Conservation (phyloP, 495 filamentous ascomycete species). For the Daldinia grandis region DNA sequence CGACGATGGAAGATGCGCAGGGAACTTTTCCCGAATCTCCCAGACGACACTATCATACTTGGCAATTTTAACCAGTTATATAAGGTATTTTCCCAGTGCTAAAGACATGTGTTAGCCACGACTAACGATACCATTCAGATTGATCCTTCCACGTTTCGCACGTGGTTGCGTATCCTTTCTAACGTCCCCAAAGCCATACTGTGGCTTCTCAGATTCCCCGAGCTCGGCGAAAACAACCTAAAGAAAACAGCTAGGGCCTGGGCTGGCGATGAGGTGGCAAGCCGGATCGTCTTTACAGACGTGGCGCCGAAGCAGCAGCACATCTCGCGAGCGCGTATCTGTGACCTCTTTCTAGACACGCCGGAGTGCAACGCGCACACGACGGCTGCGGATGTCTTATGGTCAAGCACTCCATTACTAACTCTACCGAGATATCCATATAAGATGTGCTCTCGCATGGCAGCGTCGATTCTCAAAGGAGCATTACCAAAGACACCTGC, state of each 20-base stretch:
- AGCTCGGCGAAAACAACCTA: slow-evolving; percentile 88
- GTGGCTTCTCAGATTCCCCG: slow-evolving; percentile 96
- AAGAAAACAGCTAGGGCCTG: slow-evolving; percentile 79
- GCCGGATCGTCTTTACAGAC: slow-evolving; percentile 95
- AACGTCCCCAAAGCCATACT: slow-evolving; percentile 86
- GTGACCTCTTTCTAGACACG: slow-evolving; percentile 96
- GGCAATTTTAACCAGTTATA: slow-evolving; percentile 99
- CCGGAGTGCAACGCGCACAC: slow-evolving; percentile 99
- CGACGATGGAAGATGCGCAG: slow-evolving; percentile 94
- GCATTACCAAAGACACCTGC: slow-evolving; percentile 76
- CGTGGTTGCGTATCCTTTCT: slow-evolving; percentile 94
- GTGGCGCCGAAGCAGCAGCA: slow-evolving; percentile 95
- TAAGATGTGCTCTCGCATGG: slow-evolving; percentile 99
- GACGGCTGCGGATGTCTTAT: slow-evolving; percentile 94
- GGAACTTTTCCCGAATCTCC: slow-evolving; percentile 85
- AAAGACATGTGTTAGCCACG: not conserved
- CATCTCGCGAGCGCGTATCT: slow-evolving; percentile 88
- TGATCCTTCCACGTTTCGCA: slow-evolving; percentile 95
- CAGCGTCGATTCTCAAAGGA: slow-evolving; percentile 89
- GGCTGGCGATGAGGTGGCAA: slow-evolving; percentile 86
- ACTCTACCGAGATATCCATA: slow-evolving; percentile 95
- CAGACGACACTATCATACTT: slow-evolving; percentile 88
- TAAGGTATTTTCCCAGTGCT: slow-evolving; percentile 70
- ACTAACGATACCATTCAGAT: slow-evolving; percentile 66
- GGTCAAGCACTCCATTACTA: slow-evolving; percentile 92